Evolutionary conservation across 257 asterid species (phyloP), one percentile per base, ranked within the genome.

Genomic region (Capsicum chinense): DNA sequence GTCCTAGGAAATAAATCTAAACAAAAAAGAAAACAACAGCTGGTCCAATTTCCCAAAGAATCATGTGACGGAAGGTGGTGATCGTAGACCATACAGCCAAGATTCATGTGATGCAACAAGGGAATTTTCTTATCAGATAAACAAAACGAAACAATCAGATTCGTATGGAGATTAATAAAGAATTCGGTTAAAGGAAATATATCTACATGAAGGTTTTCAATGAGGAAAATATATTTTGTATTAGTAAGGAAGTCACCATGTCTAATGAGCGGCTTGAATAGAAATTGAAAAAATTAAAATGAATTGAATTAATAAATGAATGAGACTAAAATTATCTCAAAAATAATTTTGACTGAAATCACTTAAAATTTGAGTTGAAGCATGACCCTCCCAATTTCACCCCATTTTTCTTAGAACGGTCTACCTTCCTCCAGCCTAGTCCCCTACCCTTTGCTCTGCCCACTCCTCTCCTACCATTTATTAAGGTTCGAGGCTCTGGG

Each of bases 41-140:
- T 76, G 81, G 64, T 76, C 81, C 81, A 76, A 26, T 26, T 52
- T 33, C 69, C 91, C 21, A 39, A 85, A 84, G 94, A 90, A 89
- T 83, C 93, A 90, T 92, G 92, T 92, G 94, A 89, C 64, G 10
- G 83, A 88, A 84, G 86, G 82, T 83, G 85, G 88, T 70, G 64
- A 74, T 54, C 15, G 33, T 83, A 88, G 90, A 83, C 86, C 83
- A 85, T 81, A 74, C 88, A 88, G 56, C 86, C 89, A 84, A 81
- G 92, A 87, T 89, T 86, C 96, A 90, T 88, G 94, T 92, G 96
- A 90, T 63, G 83, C 63, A 78, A 62, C 83, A 79, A 84, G 88
- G 84, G 35, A 86, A 67, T 79, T 26, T 79, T 37, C 85, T 67
- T 88, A 85, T 85, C 48, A 80, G n/a, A 70, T 9, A 12, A 44